Evolutionary conservation across 768 basidiomycete genomes (phyloP).

Genomic region (Hygrophoropsis aurantiaca): DNA sequence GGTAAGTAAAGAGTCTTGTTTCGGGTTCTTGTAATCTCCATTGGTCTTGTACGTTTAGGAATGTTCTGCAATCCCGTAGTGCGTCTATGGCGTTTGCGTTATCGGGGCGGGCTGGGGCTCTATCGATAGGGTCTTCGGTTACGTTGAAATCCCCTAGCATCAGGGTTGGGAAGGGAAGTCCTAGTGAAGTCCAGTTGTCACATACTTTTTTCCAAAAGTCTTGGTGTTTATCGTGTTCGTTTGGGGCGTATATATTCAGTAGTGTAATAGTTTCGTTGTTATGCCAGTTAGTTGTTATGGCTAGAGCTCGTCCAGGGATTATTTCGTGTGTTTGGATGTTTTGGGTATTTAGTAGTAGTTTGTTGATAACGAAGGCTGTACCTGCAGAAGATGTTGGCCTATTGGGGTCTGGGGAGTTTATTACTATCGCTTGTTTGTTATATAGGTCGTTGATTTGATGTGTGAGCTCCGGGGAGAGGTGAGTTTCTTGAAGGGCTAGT

Average conservation of each 20-base stretch:
- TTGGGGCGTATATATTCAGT: conserved; percentile 38
- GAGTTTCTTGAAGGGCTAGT: conserved; percentile 30
- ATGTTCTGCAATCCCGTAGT: too few species aligned
- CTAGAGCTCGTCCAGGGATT: conserved; percentile 27
- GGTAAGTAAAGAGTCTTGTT: too few species aligned
- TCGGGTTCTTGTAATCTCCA: too few species aligned
- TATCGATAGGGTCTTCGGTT: conserved; percentile 37
- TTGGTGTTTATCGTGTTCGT: conserved; percentile 21
- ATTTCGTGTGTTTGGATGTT: conserved; percentile 2
- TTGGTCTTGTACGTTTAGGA: too few species aligned
- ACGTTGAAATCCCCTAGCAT: conserved; percentile 45
- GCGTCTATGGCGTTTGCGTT: too few species aligned
- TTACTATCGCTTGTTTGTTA: not conserved
- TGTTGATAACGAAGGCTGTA: conserved; percentile 37
- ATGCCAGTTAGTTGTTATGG: conserved; percentile 17
- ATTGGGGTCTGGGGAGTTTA: not conserved
- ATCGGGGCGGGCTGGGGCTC: conserved; percentile 28
- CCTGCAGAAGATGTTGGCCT: conserved; percentile 12
- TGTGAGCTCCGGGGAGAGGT: conserved; percentile 19
- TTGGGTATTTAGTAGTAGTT: conserved; percentile 12
- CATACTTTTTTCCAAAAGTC: conserved; percentile 28
- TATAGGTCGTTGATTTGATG: too few species aligned
- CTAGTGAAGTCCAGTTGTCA: not conserved
- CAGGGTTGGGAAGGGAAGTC: conserved; percentile 25
- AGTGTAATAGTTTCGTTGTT: conserved; percentile 17